Evolutionary conservation across 2,329 filamentous ascomycete species (phyloP).

Genomic region (Hortaea werneckii): DNA sequence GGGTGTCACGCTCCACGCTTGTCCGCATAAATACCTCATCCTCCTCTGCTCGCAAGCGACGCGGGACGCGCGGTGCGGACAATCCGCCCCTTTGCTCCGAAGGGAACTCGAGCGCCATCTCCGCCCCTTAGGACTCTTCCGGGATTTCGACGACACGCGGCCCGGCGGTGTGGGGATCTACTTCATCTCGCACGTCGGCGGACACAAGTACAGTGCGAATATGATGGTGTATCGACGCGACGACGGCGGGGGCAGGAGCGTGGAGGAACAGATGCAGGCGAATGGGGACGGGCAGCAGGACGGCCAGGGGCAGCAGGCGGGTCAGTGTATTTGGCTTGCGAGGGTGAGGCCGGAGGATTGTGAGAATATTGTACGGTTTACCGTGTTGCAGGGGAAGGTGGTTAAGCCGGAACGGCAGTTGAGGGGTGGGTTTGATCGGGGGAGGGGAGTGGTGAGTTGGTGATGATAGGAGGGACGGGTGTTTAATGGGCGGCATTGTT

Average conservation of each 20-base stretch:
- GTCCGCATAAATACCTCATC: slow-evolving; percentile 76
- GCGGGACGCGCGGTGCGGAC: slow-evolving; percentile 89
- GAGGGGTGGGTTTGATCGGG: slow-evolving; percentile 80
- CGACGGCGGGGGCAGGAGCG: slow-evolving; percentile 16
- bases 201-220: slow-evolving; percentile 93
- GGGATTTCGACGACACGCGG: slow-evolving; percentile 78
- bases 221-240: slow-evolving; percentile 76
- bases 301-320: slow-evolving; percentile 44
- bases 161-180: slow-evolving; percentile 91
- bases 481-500: background rate
- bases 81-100: slow-evolving; percentile 80
- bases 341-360: slow-evolving; percentile 78
- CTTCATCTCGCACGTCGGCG: slow-evolving; percentile 92
- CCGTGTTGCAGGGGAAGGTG: slow-evolving; percentile 84
- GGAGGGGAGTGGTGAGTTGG: slow-evolving; percentile 77
- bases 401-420: slow-evolving; percentile 81
- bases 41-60: slow-evolving; percentile 90
- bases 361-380: slow-evolving; percentile 83
- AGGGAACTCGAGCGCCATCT: slow-evolving; percentile 85
- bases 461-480: slow-evolving; percentile 28
- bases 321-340: slow-evolving; percentile 88
- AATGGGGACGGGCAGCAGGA: slow-evolving; percentile 14
- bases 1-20: slow-evolving; percentile 50
- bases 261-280: slow-evolving; percentile 12
- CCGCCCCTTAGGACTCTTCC: slow-evolving; percentile 70